These are phyloP conservation scores for Kodamaea hsintzibuensis DNA, from an alignment of 805 yeast species.

Conservation along the genomic window DNA sequence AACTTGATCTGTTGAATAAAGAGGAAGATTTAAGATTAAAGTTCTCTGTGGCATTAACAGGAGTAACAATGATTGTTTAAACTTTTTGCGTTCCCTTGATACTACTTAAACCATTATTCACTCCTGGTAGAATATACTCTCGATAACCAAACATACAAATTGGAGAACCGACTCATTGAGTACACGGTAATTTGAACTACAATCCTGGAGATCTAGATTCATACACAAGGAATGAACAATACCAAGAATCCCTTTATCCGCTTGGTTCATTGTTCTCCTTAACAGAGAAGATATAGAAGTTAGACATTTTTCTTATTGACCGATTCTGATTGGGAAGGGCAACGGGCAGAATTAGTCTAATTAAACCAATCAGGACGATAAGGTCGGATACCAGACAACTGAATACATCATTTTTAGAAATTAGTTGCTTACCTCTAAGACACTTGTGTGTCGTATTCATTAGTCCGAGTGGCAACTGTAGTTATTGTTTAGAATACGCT, in stretches of 20 bases:
- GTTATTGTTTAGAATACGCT: neutral
- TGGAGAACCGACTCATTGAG: too few species aligned
- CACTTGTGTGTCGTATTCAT: too few species aligned
- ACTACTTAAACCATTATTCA: neutral
- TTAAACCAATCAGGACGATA: neutral
- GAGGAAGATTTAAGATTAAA: constrained; percentile 40
- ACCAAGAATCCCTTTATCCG: too few species aligned
- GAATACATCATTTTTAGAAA: too few species aligned
- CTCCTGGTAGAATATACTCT: neutral
- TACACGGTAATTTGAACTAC: neutral
- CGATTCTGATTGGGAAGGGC: neutral
- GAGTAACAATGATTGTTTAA: constrained; percentile 42
- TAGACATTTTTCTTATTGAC: neutral
- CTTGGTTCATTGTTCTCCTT: too few species aligned
- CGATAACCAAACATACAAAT: too few species aligned
- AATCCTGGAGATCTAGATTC: neutral
- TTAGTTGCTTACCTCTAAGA: too few species aligned
- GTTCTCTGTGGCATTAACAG: constrained; percentile 57
- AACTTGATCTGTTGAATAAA: constrained; percentile 44
- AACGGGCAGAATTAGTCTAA: neutral
- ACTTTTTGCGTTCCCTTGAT: neutral
- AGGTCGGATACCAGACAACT: too few species aligned
- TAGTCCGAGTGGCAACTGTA: neutral
- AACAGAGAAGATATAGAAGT: too few species aligned
- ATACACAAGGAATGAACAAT: too few species aligned